Conservation (phyloP, 306 rosid genomes). For the Gynostemma pentaphyllum region DNA sequence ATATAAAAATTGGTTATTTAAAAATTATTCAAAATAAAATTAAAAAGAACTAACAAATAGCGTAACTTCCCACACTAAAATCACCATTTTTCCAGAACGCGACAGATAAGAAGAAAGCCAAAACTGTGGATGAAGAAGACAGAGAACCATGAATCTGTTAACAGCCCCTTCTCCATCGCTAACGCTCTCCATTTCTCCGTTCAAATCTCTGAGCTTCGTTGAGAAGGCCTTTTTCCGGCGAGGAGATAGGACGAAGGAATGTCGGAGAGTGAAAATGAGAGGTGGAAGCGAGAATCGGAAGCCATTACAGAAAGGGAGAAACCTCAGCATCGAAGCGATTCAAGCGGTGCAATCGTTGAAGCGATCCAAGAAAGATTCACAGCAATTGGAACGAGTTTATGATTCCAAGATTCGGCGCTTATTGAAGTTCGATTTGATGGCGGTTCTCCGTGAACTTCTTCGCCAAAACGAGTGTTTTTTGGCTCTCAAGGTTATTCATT, state of each 20-base stretch:
- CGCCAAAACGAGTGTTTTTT: conserved; percentile 39
- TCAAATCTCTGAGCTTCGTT: not conserved
- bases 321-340: conserved; percentile 49
- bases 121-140: not conserved
- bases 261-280: conserved; percentile 24
- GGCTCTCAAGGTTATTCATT: conserved; percentile 37
- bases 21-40: no score
- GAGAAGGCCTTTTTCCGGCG: not conserved
- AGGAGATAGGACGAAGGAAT: conserved; percentile 1
- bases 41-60: no score
- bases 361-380: conserved; percentile 18
- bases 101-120: no score
- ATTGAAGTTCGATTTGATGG: conserved; percentile 42
- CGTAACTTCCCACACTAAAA: no score
- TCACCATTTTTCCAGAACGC: no score
- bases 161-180: not conserved
- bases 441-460: conserved; percentile 38
- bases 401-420: conserved; percentile 28
- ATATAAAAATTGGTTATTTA: no score
- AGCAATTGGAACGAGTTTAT: conserved; percentile 16
- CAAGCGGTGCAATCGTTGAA: conserved; percentile 39
- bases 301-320: conserved; percentile 40
- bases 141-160: conserved; percentile 2
- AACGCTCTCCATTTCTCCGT: not conserved
- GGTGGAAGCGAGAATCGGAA: conserved; percentile 37